Percentiles rank a stretch among this genome's conserved stretches.
Evolutionary conservation across 257 asterid genomes (phyloP).

Genomic region (Echites panduratus): DNA sequence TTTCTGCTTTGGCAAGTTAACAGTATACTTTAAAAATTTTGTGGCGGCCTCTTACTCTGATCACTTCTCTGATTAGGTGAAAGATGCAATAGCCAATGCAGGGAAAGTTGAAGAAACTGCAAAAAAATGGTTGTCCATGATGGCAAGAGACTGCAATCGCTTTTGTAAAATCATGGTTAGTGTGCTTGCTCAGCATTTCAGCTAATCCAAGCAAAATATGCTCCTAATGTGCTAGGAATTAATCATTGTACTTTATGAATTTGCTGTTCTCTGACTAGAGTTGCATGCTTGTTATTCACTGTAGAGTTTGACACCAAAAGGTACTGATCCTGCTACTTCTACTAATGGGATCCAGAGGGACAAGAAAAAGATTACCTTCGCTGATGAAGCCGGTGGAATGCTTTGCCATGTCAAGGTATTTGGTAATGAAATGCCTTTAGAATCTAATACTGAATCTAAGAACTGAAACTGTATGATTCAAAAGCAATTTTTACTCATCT

Average conservation of each 20-base stretch:
- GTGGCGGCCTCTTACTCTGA: background rate
- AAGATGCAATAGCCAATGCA: slow-evolving; percentile 50
- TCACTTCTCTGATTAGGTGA: slow-evolving; percentile 45
- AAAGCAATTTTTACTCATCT: background rate
- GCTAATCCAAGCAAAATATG: background rate
- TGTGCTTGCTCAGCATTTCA: slow-evolving; percentile 1
- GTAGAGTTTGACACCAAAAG: slow-evolving; percentile 55
- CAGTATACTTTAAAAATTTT: background rate
- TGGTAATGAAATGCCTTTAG: slow-evolving; percentile 27
- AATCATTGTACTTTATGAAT: background rate
- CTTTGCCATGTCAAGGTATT: slow-evolving; percentile 69
- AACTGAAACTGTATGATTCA: slow-evolving; percentile 11
- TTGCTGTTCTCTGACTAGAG: slow-evolving; percentile 8
- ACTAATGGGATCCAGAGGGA: slow-evolving; percentile 30
- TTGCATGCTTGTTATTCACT: slow-evolving; percentile 10
- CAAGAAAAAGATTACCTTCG: slow-evolving; percentile 61
- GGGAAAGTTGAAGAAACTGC: slow-evolving; percentile 61
- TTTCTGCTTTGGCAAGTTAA: background rate
- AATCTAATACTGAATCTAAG: slow-evolving; percentile 25
- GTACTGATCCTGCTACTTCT: slow-evolving; percentile 24
- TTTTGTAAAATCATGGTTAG: slow-evolving; percentile 90
- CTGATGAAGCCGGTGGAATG: slow-evolving; percentile 85
- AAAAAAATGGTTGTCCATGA: slow-evolving; percentile 64
- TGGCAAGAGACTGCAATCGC: slow-evolving; percentile 90
- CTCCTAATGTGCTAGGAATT: background rate